Evolutionary conservation across 176 grass and related monocot genomes (phyloP), one percentile per base, ranked within the genome.

Genomic region (Poa annua): DNA sequence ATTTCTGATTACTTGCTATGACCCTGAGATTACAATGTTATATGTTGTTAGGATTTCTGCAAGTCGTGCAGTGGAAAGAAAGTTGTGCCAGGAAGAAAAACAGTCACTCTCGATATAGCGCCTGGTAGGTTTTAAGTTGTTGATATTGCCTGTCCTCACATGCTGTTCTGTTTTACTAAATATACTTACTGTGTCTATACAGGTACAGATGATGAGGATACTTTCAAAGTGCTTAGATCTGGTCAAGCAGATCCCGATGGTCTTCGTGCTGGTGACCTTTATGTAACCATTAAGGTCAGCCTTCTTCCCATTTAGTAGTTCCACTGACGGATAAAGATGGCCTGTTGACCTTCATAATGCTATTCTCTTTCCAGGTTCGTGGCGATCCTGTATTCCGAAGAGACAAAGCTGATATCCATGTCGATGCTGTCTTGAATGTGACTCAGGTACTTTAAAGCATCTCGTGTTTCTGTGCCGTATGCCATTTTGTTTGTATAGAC

Each of bases 341-440:
- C 5, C 13, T 22, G 3, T 59, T 74, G 11, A 25, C 57, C 55
- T 79, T 86, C 0, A 56, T 39, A 42, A 62, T 48, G 29, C 76
- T 85, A 66, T 59, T 81, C 56, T 80, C 59, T 77, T 80, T 81
- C 29, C 89, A 98, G 96, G 96, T 98, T 67, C 88, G 65, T 78
- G 93, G 88, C 50, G 93, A 98, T 75, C 96, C 91, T 41, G 91
- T 98, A 60, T 98, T 98, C 63, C 87, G 91, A 53, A 93, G 96
- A 88, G 93, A 98, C 9, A 98, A 87, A 84, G 85, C 89, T 78
- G 85, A 98, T 90, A 95, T 99, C 75, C 96, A 96, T 84, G 93
- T 99, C 35, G 89, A 99, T 90, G 47, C 93, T 87, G 85, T 79
- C 26, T 71, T 99, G 70, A 96, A 92, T 84, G 79, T 99, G 63